Conservation (phyloP, 2,329 filamentous ascomycete species). For the Mycosphaerella sp. region DNA sequence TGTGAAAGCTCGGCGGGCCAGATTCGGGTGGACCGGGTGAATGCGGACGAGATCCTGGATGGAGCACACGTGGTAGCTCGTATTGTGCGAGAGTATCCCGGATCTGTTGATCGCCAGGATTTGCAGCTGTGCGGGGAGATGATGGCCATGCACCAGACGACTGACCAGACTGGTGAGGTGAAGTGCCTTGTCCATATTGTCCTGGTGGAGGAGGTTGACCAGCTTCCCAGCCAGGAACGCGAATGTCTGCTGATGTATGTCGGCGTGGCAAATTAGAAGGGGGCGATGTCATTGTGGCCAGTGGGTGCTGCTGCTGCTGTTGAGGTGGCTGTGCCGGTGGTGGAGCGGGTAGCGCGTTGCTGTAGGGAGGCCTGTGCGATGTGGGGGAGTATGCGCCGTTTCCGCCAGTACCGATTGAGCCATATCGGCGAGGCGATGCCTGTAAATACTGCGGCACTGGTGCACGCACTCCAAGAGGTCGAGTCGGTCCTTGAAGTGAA, state of each 20-base stretch:
- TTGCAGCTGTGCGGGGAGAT: slow-evolving; percentile 49
- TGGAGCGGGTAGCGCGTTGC: slow-evolving; percentile 51
- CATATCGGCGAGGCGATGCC: slow-evolving; percentile 72
- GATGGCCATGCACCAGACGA: slow-evolving; percentile 60
- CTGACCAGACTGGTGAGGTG: slow-evolving; percentile 61
- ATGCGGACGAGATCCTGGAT: slow-evolving; percentile 29
- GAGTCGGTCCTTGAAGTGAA: slow-evolving; percentile 53
- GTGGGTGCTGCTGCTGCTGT: slow-evolving; percentile 57
- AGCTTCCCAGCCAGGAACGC: slow-evolving; percentile 62
- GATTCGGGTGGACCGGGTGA: slow-evolving; percentile 45
- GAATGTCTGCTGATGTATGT: slow-evolving; percentile 93
- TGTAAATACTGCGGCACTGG: slow-evolving; percentile 76
- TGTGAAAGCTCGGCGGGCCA: slow-evolving; percentile 39
- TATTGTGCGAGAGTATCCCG: slow-evolving; percentile 59
- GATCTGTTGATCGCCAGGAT: slow-evolving; percentile 54
- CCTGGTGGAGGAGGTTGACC: slow-evolving; percentile 54
- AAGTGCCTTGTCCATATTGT: slow-evolving; percentile 43
- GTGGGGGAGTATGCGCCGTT: slow-evolving; percentile 63
- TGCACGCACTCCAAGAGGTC: slow-evolving; percentile 64
- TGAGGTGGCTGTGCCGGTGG: slow-evolving; percentile 51
- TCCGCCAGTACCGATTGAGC: slow-evolving; percentile 63
- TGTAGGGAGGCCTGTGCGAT: slow-evolving; percentile 56
- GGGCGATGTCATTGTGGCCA: slow-evolving; percentile 51
- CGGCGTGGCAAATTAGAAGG: slow-evolving; percentile 67
- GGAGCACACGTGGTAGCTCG: slow-evolving; percentile 53